Percentiles rank a stretch among this genome's conserved stretches.
Evolutionary conservation across 2,329 filamentous ascomycete species (phyloP).

Genomic region (Niveomyces coronatus): DNA sequence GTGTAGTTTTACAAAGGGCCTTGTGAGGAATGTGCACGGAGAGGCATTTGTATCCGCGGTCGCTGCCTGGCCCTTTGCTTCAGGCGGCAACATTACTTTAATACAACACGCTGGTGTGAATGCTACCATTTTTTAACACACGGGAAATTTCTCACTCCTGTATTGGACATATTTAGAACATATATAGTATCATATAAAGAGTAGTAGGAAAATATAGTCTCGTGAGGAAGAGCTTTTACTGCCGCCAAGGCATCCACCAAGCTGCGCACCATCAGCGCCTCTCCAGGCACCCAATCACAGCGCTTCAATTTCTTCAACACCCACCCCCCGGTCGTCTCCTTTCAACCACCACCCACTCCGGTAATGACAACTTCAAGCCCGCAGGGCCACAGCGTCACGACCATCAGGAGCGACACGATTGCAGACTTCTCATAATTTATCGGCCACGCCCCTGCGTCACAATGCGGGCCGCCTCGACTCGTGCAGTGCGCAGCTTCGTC

Average conservation of each 20-base stretch:
- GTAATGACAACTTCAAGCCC: background rate
- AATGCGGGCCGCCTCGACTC: conserved; percentile 30
- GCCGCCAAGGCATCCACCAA: background rate
- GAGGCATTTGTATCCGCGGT: too few relatives aligned
- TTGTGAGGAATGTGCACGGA: too few relatives aligned
- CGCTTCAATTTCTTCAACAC: conserved; percentile 2
- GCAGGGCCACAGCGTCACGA: too few relatives aligned
- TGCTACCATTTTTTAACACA: background rate
- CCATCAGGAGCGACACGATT: too few relatives aligned
- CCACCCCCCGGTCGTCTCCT: background rate
- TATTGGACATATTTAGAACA: background rate
- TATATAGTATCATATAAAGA: background rate
- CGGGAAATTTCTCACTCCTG: background rate
- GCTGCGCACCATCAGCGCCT: too few relatives aligned
- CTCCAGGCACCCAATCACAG: conserved; percentile 3
- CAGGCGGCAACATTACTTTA: too few relatives aligned
- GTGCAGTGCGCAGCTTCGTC: conserved; percentile 25
- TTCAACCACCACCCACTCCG: background rate
- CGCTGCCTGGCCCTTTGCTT: too few relatives aligned
- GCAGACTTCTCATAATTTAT: too few relatives aligned
- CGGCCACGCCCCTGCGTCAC: background rate
- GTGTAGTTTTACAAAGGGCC: too few relatives aligned
- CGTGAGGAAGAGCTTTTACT: too few relatives aligned
- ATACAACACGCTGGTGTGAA: too few relatives aligned
- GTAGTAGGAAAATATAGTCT: too few relatives aligned